Base-by-base conservation (phyloP, 768 basidiomycete genomes). In the Trametes sanguinea region DNA sequence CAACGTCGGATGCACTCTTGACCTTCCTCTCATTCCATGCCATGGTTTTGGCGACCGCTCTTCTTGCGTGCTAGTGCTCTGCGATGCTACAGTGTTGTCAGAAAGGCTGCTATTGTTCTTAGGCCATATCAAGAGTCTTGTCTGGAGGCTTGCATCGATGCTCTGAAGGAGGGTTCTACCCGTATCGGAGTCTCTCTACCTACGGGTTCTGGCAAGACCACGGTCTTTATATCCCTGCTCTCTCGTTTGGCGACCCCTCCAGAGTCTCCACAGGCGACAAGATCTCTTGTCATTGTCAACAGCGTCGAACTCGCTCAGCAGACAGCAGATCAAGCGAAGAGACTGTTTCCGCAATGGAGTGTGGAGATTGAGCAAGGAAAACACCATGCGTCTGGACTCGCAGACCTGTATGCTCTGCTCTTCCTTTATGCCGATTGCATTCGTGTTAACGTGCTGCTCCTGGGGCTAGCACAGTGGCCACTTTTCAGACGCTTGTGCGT, bases 351-450 rank as follows among this genome's bases (percentile, higher is more conserved):
- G 1, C 74, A 84, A 4, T 88, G 90, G 85, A 80, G 75, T 10
- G 88, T 98, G 2, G 95, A 98, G 75, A 90, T 98, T 52, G 96
- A 98, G 74, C 96, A 98, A 74, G 94, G 93, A 3, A 87, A 83
- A 68, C 81, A 94, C 65, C 81, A 76, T 46, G 94, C 94, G 3
- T 84, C 85, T 32, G 96, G 95, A 6, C 56, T 69, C 29, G 94
- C 96, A 43, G 93, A 98, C 71, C 84, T 97, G 91, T 95, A 75
- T 69, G 89, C 73, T 27, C 42, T 7, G 3, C 44, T 30, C 57
- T 5, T 43, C 13, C 5, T 33, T 3, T 62, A 46, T 35, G 14
- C 17, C 16, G 29, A 30, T 3, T 46, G 17, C 14, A 22, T 8
- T n/a, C 46, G 35, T 37, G 35, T 37, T 33, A 13, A 57, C 17